Percentiles rank a stretch among this genome's conserved stretches.
Conservation (phyloP, 805 yeast species). For the Saturnispora mendoncae region DNA sequence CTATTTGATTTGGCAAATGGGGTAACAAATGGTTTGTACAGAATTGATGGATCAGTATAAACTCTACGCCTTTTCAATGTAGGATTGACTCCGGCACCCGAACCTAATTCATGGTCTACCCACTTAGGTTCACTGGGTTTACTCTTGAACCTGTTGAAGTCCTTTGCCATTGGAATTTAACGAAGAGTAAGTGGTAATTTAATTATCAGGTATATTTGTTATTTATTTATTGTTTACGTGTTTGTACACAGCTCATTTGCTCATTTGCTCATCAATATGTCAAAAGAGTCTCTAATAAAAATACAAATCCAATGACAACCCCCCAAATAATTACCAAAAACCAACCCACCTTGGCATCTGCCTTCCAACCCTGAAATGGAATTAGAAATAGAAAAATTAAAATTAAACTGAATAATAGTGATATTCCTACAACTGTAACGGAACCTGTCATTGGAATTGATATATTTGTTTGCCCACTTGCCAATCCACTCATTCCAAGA, state of each 20-base stretch:
- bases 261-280: constrained; percentile 7
- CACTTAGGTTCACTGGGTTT: constrained; percentile 14
- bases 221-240: neutral
- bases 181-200: neutral
- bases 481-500: constrained; percentile 64
- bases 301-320: constrained; percentile 29
- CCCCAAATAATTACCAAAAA: constrained; percentile 35
- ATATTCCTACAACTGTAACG: constrained; percentile 33
- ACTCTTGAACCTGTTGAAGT: constrained; percentile 14
- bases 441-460: constrained; percentile 29
- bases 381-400: constrained; percentile 30
- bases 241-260: constrained; percentile 3
- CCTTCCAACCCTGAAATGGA: constrained; percentile 35
- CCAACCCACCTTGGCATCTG: constrained; percentile 33
- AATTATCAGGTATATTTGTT: neutral
- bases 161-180: constrained; percentile 4
- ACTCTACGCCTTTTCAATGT: constrained; percentile 47
- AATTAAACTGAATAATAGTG: constrained; percentile 32
- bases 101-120: constrained; percentile 40
- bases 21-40: constrained; percentile 61
- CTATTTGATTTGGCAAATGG: constrained; percentile 36
- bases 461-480: constrained; percentile 28
- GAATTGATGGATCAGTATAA: constrained; percentile 40
- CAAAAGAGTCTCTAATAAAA: constrained; percentile 21
- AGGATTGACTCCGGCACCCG: constrained; percentile 61